These are phyloP conservation scores for Aspergillus sp. DNA, from an alignment of 2,329 filamentous ascomycete genomes.

Conservation along the genomic window DNA sequence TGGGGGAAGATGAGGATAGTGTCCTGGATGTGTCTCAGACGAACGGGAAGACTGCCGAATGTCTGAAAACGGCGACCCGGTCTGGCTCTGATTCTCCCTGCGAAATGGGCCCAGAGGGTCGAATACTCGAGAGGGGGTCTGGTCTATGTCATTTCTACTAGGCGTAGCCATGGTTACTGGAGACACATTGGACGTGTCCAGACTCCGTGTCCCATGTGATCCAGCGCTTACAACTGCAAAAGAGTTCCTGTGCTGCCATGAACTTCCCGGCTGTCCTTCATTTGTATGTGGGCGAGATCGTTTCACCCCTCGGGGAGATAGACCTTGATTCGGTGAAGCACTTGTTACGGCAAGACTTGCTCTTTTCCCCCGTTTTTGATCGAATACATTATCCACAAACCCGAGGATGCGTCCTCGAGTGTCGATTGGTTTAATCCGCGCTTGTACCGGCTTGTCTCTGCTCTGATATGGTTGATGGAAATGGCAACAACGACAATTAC, in stretches of 20 bases:
- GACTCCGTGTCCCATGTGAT: neutral
- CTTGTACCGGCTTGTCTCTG: slow-evolving; percentile 33
- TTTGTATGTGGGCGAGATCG: slow-evolving; percentile 1
- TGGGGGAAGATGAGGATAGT: neutral
- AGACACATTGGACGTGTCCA: neutral
- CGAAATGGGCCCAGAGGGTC: slow-evolving; percentile 11
- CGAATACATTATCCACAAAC: slow-evolving; percentile 40
- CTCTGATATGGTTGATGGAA: slow-evolving; percentile 34
- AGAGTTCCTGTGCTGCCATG: neutral
- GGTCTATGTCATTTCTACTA: neutral
- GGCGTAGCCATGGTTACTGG: neutral
- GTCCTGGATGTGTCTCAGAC: neutral
- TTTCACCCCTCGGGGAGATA: slow-evolving; percentile 10
- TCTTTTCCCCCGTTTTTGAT: slow-evolving; percentile 32
- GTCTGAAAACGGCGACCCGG: slow-evolving; percentile 4
- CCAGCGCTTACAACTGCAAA: neutral
- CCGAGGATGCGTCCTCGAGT: slow-evolving; percentile 33
- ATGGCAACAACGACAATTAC: slow-evolving; percentile 39
- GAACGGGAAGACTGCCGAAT: neutral
- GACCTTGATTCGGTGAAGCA: slow-evolving; percentile 1
- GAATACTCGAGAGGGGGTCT: neutral
- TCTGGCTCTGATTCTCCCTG: slow-evolving; percentile 10
- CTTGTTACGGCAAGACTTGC: slow-evolving; percentile 7
- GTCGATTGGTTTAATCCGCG: slow-evolving; percentile 33
- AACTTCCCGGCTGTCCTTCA: neutral